phyloP scores from a whole-genome alignment of 2,329 filamentous ascomycete species.

The Bipolaris cookei region DNA sequence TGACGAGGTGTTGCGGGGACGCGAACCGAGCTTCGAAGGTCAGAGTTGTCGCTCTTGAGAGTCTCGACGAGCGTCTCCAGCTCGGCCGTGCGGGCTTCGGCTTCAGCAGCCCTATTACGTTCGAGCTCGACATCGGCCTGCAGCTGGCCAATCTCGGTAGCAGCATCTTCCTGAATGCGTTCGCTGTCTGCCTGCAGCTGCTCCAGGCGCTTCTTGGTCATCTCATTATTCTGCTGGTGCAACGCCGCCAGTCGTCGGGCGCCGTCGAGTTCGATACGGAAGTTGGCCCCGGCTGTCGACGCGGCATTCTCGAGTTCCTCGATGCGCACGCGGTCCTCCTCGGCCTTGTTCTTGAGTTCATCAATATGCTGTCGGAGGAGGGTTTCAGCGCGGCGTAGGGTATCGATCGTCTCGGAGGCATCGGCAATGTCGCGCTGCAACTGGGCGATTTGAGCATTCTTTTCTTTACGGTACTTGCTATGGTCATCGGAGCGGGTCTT shows the following conservation, averaged over 20 bases:
- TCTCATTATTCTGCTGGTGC: slow-evolving; percentile 76
- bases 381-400: slow-evolving; percentile 78
- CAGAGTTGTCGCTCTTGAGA: slow-evolving; percentile 61
- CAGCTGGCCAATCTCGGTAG: slow-evolving; percentile 60
- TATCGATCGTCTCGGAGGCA: slow-evolving; percentile 75
- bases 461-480: slow-evolving; percentile 91
- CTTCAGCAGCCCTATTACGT: slow-evolving; percentile 65
- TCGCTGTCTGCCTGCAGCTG: slow-evolving; percentile 71
- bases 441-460: slow-evolving; percentile 85
- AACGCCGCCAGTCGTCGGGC: slow-evolving; percentile 81
- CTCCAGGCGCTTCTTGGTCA: slow-evolving; percentile 71
- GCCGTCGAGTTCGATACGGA: slow-evolving; percentile 84
- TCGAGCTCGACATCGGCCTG: slow-evolving; percentile 59
- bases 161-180: slow-evolving; percentile 70
- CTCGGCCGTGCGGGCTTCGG: slow-evolving; percentile 68
- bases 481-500: slow-evolving; percentile 88
- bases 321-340: slow-evolving; percentile 80
- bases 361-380: slow-evolving; percentile 81
- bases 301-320: slow-evolving; percentile 86
- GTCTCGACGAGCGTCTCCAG: slow-evolving; percentile 68
- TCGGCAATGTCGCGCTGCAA: slow-evolving; percentile 91
- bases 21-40: slow-evolving; percentile 46
- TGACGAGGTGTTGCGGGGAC: slow-evolving; percentile 61
- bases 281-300: slow-evolving; percentile 81
- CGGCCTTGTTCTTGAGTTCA: slow-evolving; percentile 83